Evolutionary conservation across 495 filamentous ascomycete genomes (phyloP), one percentile per base, ranked within the genome.

Genomic region (Xylaria grammica): DNA sequence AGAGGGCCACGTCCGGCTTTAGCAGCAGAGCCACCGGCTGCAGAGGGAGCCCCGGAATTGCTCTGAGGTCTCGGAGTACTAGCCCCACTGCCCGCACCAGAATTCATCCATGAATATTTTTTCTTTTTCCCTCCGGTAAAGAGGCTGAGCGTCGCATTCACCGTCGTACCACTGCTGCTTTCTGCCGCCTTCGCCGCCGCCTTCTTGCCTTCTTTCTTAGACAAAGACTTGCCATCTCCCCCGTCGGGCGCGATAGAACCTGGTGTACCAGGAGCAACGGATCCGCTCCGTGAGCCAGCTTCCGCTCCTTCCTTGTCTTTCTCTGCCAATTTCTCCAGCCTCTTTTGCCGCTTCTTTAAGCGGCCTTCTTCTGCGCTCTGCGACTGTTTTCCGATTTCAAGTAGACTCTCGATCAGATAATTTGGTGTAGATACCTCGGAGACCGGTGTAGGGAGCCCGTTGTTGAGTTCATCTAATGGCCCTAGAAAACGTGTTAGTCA

Each of bases 161-260:
- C 85, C 17, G 75, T 82, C 3, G 81, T 80, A 49, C 84, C 84
- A 69, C 77, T 85, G n/a, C 77, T 79, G 22, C 78, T 79, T 62
- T 86, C 84, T 7, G 82, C 79, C 2, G 79, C 68, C 57, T 82
- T 84, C 0, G 79, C 77, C 4, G 81, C 78, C n/a, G 81, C 77
- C 72, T 86, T 87, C 68, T 85, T 83, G n/a, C 77, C 75, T 67
- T 87, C 86, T 71, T 88, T 88, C 71, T 85, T 85, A 6, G 83
- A 80, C 3, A 78, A 78, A 6, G 78, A 67, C 65, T 84, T 86
- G 55, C 48, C 67, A 57, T 80, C 75, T 17, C 51, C 46, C 26
- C 65, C 26, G 40, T 85, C 83, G 1, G 80, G 78, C 26, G 81
- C 80, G 11, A 78, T 72, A 0, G 78, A 75, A 46, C 81, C 80